phyloP scores from a whole-genome alignment of 306 rosid species.

The Potentilla sterilis region DNA sequence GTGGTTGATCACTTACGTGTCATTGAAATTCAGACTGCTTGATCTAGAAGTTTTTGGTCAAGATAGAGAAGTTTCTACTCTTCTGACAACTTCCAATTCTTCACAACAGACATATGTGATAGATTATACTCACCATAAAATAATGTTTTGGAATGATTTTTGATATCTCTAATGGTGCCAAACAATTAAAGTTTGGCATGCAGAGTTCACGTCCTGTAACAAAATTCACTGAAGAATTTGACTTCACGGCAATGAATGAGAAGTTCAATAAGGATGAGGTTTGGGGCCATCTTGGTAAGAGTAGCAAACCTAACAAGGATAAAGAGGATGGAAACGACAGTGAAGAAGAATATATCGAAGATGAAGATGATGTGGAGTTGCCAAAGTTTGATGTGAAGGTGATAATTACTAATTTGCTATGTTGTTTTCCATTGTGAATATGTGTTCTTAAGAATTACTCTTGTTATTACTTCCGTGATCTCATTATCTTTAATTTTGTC shows the following conservation, averaged over 20 bases:
- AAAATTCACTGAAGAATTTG: conserved; percentile 87
- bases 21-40: not conserved
- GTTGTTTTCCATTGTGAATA: conserved; percentile 11
- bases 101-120: not conserved
- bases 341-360: conserved; percentile 53
- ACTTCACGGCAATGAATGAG: conserved; percentile 93
- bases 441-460: not conserved
- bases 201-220: conserved; percentile 63
- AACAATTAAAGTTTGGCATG: conserved; percentile 25
- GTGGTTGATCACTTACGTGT: not conserved
- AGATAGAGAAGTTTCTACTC: not conserved
- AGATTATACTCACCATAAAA: not conserved
- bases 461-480: conserved; percentile 5
- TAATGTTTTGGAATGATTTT: not conserved
- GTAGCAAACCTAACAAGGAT: conserved; percentile 51
- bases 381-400: conserved; percentile 56
- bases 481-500: conserved; percentile 23
- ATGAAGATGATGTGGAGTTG: conserved; percentile 52
- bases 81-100: not conserved
- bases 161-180: not conserved
- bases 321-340: conserved; percentile 52
- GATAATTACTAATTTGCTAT: conserved; percentile 25
- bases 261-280: conserved; percentile 97
- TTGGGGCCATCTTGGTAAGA: conserved; percentile 97
- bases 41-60: not conserved